Conservation (phyloP, 768 basidiomycete genomes). For the Boletus tomentosulus region DNA sequence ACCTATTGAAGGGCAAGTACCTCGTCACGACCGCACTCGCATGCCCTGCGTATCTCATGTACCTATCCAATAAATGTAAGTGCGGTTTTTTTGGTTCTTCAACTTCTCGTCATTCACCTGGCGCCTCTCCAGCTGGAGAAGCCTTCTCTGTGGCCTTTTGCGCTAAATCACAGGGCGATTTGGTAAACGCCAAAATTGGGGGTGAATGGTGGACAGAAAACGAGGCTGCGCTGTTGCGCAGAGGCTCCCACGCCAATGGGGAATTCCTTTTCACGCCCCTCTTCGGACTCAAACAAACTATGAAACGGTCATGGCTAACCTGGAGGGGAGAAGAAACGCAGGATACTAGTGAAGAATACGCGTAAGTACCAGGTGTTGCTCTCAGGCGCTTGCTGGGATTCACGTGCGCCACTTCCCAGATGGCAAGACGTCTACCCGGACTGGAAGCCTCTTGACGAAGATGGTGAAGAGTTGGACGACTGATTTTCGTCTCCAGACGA, state of each 20-base stretch:
- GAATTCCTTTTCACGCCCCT: slow-evolving; percentile 9
- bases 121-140: slow-evolving; percentile 4
- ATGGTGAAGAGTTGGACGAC: slow-evolving; percentile 7
- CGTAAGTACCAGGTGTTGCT: slow-evolving; percentile 3
- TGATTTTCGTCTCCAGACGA: neutral
- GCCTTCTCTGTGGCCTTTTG: slow-evolving; percentile 10
- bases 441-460: slow-evolving; percentile 21
- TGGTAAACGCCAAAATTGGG: neutral
- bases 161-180: neutral
- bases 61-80: slow-evolving; percentile 17
- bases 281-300: slow-evolving; percentile 8
- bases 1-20: slow-evolving; percentile 14
- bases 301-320: neutral
- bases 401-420: neutral
- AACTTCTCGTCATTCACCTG: neutral
- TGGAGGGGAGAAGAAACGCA: slow-evolving; percentile 4
- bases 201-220: slow-evolving; percentile 5
- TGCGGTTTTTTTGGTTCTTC: neutral
- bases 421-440: slow-evolving; percentile 15
- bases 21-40: slow-evolving; percentile 24
- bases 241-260: neutral
- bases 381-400: neutral
- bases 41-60: slow-evolving; percentile 28
- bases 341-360: neutral
- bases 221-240: slow-evolving; percentile 4